Evolutionary conservation across 192 early-diverging fungal species (phyloP).

Genomic region (Podila epigama): DNA sequence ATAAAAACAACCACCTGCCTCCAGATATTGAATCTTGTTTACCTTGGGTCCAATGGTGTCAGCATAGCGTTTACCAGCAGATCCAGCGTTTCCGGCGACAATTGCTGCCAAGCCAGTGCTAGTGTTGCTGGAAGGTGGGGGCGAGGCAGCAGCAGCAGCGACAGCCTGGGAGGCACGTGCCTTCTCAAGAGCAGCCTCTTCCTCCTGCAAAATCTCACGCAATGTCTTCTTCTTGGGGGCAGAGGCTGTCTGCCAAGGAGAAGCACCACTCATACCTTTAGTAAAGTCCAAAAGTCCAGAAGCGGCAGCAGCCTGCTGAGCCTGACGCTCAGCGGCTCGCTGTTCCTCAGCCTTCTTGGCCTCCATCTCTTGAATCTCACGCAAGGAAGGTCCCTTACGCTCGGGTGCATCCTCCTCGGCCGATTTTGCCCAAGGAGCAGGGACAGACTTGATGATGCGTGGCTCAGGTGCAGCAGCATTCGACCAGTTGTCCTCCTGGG

Average conservation of each 20-base stretch:
- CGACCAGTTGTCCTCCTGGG: neutral
- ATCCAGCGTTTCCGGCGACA: conserved; percentile 23
- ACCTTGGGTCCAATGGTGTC: conserved; percentile 50
- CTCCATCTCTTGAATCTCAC: conserved; percentile 72
- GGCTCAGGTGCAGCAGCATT: neutral
- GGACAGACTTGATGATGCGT: conserved; percentile 15
- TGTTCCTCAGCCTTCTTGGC: conserved; percentile 52
- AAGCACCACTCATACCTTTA: conserved; percentile 19
- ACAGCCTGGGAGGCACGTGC: conserved; percentile 48
- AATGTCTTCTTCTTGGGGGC: conserved; percentile 57
- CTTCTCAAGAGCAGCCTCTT: conserved; percentile 56
- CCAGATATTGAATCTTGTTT: neutral
- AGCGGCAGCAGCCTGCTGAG: conserved; percentile 27
- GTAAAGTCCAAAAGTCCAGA: conserved; percentile 12
- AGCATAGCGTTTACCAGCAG: conserved; percentile 50
- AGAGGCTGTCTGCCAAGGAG: conserved; percentile 43
- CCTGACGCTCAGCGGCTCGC: conserved; percentile 46
- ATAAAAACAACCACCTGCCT: no score
- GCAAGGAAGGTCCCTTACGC: conserved; percentile 56
- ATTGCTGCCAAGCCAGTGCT: conserved; percentile 23
- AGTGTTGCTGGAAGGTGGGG: neutral
- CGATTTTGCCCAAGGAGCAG: conserved; percentile 50
- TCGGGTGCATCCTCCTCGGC: conserved; percentile 23
- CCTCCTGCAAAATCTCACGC: conserved; percentile 59
- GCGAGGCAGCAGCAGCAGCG: conserved; percentile 1